Evolutionary conservation across 2,329 filamentous ascomycete species (phyloP), one percentile per base, ranked within the genome.

Genomic region (Graphium sp.): DNA sequence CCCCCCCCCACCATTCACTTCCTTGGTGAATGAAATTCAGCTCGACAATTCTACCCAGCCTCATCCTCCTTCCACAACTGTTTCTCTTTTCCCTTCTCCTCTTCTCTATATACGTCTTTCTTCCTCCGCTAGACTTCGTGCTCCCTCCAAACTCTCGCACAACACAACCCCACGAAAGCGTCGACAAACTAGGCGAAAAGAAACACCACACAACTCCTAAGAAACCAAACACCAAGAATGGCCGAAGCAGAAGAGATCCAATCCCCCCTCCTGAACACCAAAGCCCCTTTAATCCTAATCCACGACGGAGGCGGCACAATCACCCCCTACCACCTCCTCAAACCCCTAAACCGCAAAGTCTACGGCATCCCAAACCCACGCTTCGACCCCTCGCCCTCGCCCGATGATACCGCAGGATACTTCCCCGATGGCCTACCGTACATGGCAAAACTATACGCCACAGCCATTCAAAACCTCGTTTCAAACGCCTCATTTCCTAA

Each of bases 301-400:
- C 68, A 74, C 45, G 68, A 74, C 35, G 68, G 68, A 36, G 66
- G 68, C 37, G 68, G 68, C 40, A 73, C 67, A 2, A 60, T 58
- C 3, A 70, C 66, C 40, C 57, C 55, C 37, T 73, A 73, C 42
- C 56, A 66, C 44, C 62, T 59, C 35, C 51, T 74, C 4, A 53
- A 58, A 12, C 40, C 51, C 2, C 48, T 72, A 14, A 45, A 47
- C 19, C 62, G 68, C 5, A 45, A 51, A 12, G 45, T 68, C 21
- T 68, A 62, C 35, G 67, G 57, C 29, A 64, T 74, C 31, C 47
- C 55, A 34, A 73, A 73, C 41, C 62, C 66, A 5, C 49, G 52
- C 33, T 70, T 67, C 38, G n/a, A n/a, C n/a, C n/a, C n/a, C n/a
- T n/a, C n/a, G n/a, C n/a, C n/a, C n/a, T n/a, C n/a, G n/a, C n/a